A percentile compares a stretch with the other conserved stretches of the same genome.
These are phyloP conservation scores for Cylindrotheca closterium DNA, from an alignment of 108 stramenopile species.

Conservation along the genomic window DNA sequence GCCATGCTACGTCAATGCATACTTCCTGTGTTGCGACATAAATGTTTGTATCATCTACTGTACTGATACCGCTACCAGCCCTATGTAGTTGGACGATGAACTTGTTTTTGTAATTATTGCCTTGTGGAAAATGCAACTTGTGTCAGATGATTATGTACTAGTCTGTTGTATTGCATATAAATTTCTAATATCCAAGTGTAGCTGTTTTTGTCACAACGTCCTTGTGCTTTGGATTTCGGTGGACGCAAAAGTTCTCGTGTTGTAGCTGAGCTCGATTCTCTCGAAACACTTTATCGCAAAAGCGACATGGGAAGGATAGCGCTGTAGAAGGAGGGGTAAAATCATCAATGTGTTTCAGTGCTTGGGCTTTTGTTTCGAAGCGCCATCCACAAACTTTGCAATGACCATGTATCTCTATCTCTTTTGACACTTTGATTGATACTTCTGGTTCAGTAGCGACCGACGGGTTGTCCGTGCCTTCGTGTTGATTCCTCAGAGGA, in stretches of 20 bases:
- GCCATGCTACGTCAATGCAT: neutral
- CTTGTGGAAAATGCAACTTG: neutral
- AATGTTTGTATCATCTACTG: neutral
- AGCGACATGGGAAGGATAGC: constrained; percentile 30
- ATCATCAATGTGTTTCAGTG: constrained; percentile 22
- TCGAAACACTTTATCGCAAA: constrained; percentile 49
- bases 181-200: neutral
- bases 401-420: constrained; percentile 9
- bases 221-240: neutral
- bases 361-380: neutral
- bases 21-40: neutral
- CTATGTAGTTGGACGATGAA: neutral
- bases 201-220: neutral
- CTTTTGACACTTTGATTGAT: neutral
- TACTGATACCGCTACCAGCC: neutral
- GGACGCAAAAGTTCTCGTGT: constrained; percentile 68
- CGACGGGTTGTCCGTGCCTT: neutral
- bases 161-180: neutral
- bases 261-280: constrained; percentile 53
- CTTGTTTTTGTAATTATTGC: neutral
- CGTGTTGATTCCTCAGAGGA: too few relatives aligned
- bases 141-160: neutral
- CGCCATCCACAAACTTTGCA: constrained; percentile 10
- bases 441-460: neutral
- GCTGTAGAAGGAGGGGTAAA: constrained; percentile 1